Evolutionary conservation across 169 alveolate species (phyloP), one percentile per base, ranked within the genome.

Genomic region (Plasmodium relictum): DNA sequence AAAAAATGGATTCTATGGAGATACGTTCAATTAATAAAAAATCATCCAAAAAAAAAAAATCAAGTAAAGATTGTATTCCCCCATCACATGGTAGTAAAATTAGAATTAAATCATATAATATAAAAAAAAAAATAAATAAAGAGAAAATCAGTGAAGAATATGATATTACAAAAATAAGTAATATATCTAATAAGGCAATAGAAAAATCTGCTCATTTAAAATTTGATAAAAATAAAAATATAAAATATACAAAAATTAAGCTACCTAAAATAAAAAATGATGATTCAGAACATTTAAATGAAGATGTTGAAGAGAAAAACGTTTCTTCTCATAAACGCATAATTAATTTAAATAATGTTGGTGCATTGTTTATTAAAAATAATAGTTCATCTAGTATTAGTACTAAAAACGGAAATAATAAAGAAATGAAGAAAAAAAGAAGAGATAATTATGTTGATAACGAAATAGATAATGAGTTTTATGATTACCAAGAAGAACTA

Each of bases 161-260:
- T 48, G 69, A 76, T 42, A 63, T 8, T 44, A n/a, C 89, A 50
- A 76, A 76, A 63, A 10, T 61, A 41, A 63, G 42, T 44, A 78
- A 31, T 37, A 78, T 66, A 45, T 78, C 76, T 14, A 62, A 78
- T 50, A 78, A 66, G 63, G 89, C 62, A 65, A 78, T 78, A 58
- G 89, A 50, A 48, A 78, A 78, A 48, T 9, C 76, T 6, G 48
- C 12, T 16, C 89, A 66, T 62, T 50, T 66, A 6, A 78, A 78
- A 58, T 8, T 26, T 50, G 69, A 78, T 2, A 78, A 78, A 18
- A 73, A 73, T 73, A 73, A 50, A 56, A 78, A 63, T 63, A 14
- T 61, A 4, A 78, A 52, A 39, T 16, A 39, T 42, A 31, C 50
- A 12, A 78, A 78, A 78, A 48, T 78, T 3, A 78, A 78, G 63